Evolutionary conservation across 2,329 filamentous ascomycete genomes (phyloP).

Genomic region (Pseudocercospora fijiensis): DNA sequence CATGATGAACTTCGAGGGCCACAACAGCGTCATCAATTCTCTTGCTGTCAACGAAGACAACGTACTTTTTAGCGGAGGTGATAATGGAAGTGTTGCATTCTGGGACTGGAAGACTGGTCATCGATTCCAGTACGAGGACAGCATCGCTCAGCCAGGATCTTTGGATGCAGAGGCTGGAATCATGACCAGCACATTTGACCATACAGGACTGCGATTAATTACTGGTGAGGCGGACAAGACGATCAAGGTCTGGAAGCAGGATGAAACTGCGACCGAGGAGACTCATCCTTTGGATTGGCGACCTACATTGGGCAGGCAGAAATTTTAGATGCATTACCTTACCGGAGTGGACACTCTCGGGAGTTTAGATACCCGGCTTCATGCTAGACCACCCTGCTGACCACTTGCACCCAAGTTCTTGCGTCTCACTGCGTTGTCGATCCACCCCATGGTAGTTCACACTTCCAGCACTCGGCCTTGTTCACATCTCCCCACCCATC

Average conservation of each 20-base stretch:
- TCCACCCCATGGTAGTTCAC: conserved; percentile 16
- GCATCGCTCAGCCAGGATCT: conserved; percentile 88
- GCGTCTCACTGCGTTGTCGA: neutral
- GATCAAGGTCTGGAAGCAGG: conserved; percentile 92
- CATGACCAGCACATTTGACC: conserved; percentile 91
- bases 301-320: conserved; percentile 73
- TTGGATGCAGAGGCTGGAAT: conserved; percentile 92
- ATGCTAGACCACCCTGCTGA: neutral
- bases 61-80: conserved; percentile 88
- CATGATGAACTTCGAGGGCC: conserved; percentile 98
- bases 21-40: conserved; percentile 95
- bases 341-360: neutral
- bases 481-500: conserved; percentile 32
- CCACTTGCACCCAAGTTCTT: neutral
- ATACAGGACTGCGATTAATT: conserved; percentile 82
- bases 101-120: conserved; percentile 99
- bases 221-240: conserved; percentile 97
- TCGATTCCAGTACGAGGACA: conserved; percentile 85
- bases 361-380: neutral
- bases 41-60: conserved; percentile 92
- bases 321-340: conserved; percentile 55
- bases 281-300: conserved; percentile 92
- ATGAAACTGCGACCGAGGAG: conserved; percentile 86
- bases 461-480: conserved; percentile 35
- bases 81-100: conserved; percentile 95